Conservation (phyloP, 2,329 filamentous ascomycete species). For the Emydomyces testavorans region DNA sequence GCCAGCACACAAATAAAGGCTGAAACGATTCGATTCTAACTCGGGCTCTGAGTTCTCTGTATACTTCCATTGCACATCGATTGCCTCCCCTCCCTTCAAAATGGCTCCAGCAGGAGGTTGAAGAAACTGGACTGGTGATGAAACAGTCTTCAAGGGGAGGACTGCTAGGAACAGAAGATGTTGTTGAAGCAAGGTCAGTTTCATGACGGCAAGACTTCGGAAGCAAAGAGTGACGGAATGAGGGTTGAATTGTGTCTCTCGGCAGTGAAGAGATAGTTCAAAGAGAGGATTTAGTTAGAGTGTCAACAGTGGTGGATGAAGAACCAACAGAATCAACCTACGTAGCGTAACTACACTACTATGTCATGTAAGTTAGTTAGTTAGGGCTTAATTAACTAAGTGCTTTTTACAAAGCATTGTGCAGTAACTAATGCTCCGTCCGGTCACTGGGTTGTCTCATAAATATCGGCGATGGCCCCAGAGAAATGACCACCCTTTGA, state of each 20-base stretch:
- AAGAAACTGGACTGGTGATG: slow-evolving; percentile 46
- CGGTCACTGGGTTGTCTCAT: too few relatives aligned
- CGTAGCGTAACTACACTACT: too few relatives aligned
- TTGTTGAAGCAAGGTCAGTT: not conserved
- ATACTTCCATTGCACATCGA: slow-evolving; percentile 49
- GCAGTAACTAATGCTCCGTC: too few relatives aligned
- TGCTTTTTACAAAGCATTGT: too few relatives aligned
- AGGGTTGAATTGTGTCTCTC: not conserved
- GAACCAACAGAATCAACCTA: too few relatives aligned
- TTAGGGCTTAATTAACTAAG: too few relatives aligned
- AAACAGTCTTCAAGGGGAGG: slow-evolving; percentile 18
- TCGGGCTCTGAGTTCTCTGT: slow-evolving; percentile 41
- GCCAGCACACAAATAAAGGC: slow-evolving; percentile 50
- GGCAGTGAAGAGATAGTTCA: not conserved
- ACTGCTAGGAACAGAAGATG: slow-evolving; percentile 9
- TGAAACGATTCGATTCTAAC: slow-evolving; percentile 43
- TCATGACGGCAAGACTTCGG: slow-evolving; percentile 4
- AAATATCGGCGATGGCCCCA: too few relatives aligned
- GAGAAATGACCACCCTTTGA: too few relatives aligned
- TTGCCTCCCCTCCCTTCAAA: slow-evolving; percentile 39
- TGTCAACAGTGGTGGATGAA: too few relatives aligned
- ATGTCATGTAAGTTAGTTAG: too few relatives aligned
- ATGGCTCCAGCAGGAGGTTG: slow-evolving; percentile 42
- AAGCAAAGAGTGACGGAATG: not conserved
- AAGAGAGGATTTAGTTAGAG: too few relatives aligned